phyloP scores from a whole-genome alignment of 1,284 basidiomycete genomes.

The Boletus smithii region DNA sequence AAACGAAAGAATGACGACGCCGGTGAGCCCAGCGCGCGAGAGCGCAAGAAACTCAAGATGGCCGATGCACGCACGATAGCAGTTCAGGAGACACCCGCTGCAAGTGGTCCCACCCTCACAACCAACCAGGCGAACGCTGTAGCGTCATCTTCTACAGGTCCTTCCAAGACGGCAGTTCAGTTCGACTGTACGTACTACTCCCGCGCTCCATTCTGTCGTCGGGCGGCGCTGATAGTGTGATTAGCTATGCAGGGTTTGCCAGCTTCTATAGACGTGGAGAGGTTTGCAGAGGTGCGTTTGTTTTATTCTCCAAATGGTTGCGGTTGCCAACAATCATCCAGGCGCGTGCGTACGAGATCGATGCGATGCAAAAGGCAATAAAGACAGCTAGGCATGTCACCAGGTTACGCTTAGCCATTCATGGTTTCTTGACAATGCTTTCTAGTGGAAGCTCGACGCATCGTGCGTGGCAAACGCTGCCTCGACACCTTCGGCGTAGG shows the following conservation, averaged over 20 bases:
- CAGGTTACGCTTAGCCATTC: neutral
- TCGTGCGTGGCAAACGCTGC: conserved; percentile 87
- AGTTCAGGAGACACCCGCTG: conserved; percentile 45
- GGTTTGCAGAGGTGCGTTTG: conserved; percentile 70
- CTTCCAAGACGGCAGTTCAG: conserved; percentile 38
- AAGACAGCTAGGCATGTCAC: conserved; percentile 63
- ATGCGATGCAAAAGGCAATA: conserved; percentile 84
- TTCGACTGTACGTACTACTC: conserved; percentile 38
- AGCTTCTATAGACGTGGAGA: conserved; percentile 78
- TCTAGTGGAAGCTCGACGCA: conserved; percentile 61
- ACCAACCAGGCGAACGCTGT: conserved; percentile 18
- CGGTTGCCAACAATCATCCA: conserved; percentile 30
- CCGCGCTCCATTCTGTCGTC: neutral
- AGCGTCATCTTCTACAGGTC: conserved; percentile 32
- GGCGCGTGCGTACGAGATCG: conserved; percentile 84
- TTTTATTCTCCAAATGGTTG: neutral
- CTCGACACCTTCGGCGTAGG: conserved; percentile 81
- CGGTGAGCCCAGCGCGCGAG: conserved; percentile 44
- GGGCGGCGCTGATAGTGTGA: neutral
- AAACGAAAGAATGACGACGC: conserved; percentile 49
- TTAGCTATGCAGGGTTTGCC: conserved; percentile 63
- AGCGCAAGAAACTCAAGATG: conserved; percentile 68
- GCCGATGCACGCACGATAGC: conserved; percentile 62
- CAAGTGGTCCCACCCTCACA: conserved; percentile 15
- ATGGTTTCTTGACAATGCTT: conserved; percentile 5